A percentile compares a stretch with the other conserved stretches of the same genome.
phyloP scores from a whole-genome alignment of 202 grass and related monocot genomes.

The Dendrocalamus latiflorus region DNA sequence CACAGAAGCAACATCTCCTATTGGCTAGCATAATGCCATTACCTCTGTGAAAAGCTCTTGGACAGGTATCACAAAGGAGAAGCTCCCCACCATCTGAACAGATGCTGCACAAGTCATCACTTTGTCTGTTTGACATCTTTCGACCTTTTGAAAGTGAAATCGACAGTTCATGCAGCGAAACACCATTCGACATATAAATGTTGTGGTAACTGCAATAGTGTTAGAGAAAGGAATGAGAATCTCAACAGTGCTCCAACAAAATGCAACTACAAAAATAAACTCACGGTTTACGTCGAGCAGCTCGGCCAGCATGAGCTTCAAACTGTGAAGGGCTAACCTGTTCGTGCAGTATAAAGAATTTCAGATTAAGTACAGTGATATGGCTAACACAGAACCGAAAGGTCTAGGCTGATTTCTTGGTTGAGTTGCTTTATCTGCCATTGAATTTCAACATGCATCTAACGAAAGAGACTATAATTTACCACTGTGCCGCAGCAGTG shows the following conservation, averaged over 20 bases:
- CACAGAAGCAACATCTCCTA: neutral
- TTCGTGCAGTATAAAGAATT: conserved; percentile 29
- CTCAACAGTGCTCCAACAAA: neutral
- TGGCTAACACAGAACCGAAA: neutral
- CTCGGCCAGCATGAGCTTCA: conserved; percentile 91
- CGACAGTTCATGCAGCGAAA: conserved; percentile 24
- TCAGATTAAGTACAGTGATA: conserved; percentile 24
- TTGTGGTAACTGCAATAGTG: conserved; percentile 76
- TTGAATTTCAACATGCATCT: conserved; percentile 1
- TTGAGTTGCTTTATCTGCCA: neutral
- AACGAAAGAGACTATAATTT: conserved; percentile 21
- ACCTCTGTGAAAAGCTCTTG: conserved; percentile 94
- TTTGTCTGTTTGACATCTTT: conserved; percentile 26
- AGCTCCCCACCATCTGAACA: conserved; percentile 83
- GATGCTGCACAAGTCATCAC: conserved; percentile 83
- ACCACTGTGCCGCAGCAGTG: conserved; percentile 87
- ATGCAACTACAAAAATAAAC: conserved; percentile 28
- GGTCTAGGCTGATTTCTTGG: neutral
- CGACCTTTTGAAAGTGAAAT: too few species aligned
- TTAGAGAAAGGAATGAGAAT: neutral
- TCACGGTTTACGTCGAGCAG: conserved; percentile 88
- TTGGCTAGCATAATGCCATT: conserved; percentile 9
- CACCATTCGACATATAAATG: conserved; percentile 84
- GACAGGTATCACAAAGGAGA: conserved; percentile 84
- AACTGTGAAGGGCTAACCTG: conserved; percentile 97